Evolutionary conservation across 2,329 filamentous ascomycete genomes (phyloP), one percentile per base, ranked within the genome.

Genomic region (Apiospora rasikravindrae): DNA sequence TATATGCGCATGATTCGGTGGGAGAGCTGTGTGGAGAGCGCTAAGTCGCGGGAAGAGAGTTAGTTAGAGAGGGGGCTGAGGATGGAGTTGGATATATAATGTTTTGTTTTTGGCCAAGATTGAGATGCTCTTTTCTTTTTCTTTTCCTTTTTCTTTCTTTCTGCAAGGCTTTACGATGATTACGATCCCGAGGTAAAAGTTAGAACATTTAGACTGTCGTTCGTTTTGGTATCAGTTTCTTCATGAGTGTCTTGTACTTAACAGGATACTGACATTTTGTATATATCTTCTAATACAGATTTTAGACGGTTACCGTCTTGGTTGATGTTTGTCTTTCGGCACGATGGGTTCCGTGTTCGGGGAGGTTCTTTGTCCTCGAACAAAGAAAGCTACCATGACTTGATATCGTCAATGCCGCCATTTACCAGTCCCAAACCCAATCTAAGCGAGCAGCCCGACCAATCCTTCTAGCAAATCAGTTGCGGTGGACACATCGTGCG

Each of bases 1-100:
- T 83, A 83, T 69, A 76, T 83, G 79, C 81, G 79, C 44, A 22
- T 74, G 2, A 69, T 79, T 57, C 74, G 73, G 69, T 80, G 79
- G 80, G 80, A 81, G 69, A 75, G 80, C 71, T 82, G 80, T 45
- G 80, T 81, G 0, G 77, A 80, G 11, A 76, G 74, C 16, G 79
- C 75, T 40, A 81, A 80, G 66, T 42, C 74, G 69, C 76, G 77
- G 72, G 79, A 81, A 72, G 77, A 73, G 7, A 53, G 73, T 10
- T 64, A 24, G 8, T 33, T 6, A 6, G 4, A 37, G 33, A 37
- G 33, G 33, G 33, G 33, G 33, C 4, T n/a, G 8, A 3, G 33
- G 33, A 37, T 4, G 8, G 57, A 11, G n/a, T 29, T 57, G 11
- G 53, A 37, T 37, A 37, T n/a, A 11, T 49, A 3, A 40, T 40